These are phyloP conservation scores for Hypoxylon sp. DNA, from an alignment of 2,329 filamentous ascomycete genomes.

Conservation along the genomic window DNA sequence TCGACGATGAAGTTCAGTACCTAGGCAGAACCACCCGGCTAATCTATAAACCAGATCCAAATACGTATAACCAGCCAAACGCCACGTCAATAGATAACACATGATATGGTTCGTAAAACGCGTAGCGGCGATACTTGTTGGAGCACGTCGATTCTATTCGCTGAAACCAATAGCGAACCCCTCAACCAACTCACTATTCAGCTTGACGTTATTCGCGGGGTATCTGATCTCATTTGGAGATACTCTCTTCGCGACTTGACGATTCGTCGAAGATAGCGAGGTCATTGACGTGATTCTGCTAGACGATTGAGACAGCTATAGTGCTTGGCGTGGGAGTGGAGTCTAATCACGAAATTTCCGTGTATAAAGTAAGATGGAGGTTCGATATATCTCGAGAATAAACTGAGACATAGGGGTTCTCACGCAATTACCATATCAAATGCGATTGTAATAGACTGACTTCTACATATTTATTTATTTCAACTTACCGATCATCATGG, in stretches of 20 bases:
- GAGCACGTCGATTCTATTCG: constrained; percentile 25
- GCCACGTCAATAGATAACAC: background rate
- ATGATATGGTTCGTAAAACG: background rate
- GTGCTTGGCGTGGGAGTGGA: constrained; percentile 20
- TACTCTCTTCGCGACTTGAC: constrained; percentile 17
- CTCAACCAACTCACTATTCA: constrained; percentile 17
- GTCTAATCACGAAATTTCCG: constrained; percentile 1
- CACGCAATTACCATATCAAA: background rate
- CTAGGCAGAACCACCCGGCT: background rate
- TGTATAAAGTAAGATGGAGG: constrained; percentile 27
- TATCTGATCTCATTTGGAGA: constrained; percentile 46
- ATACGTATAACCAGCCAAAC: background rate
- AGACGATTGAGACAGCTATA: constrained; percentile 30
- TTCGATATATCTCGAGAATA: constrained; percentile 1
- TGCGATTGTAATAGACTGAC: background rate
- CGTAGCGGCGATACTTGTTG: constrained; percentile 3
- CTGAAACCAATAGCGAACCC: constrained; percentile 11
- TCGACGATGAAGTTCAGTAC: background rate
- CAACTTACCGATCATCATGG: constrained; percentile 25
- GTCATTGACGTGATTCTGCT: constrained; percentile 39
- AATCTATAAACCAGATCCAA: background rate
- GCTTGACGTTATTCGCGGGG: constrained; percentile 44
- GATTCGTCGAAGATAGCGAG: constrained; percentile 39
- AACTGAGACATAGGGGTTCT: background rate
- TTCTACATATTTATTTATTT: background rate